phyloP scores from a whole-genome alignment of 768 basidiomycete species.

The Mycena latifolia region DNA sequence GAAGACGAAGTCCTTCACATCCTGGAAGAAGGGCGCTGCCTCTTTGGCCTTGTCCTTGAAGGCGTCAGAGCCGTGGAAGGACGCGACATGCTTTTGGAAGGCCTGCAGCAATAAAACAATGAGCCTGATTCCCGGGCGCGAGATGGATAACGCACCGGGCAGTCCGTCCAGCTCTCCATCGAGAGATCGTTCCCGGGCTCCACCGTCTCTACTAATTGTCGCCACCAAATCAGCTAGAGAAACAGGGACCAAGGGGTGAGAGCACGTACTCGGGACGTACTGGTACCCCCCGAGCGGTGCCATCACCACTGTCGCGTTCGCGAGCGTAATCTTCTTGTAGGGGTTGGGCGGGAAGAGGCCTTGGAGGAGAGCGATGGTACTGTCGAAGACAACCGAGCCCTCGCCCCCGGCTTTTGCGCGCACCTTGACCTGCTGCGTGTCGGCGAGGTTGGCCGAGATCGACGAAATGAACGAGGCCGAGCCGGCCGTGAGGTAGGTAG shows the following conservation, averaged over 20 bases:
- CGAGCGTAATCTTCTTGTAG: constrained; percentile 79
- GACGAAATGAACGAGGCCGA: constrained; percentile 78
- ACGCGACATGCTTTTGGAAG: constrained; percentile 73
- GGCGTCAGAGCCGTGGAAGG: constrained; percentile 70
- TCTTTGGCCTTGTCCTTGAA: constrained; percentile 73
- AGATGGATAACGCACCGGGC: constrained; percentile 52
- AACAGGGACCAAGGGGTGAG: neutral
- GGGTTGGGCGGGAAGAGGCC: constrained; percentile 87
- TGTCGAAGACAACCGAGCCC: constrained; percentile 88
- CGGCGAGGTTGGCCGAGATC: constrained; percentile 75
- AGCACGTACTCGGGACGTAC: constrained; percentile 78
- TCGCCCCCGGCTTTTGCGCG: constrained; percentile 89
- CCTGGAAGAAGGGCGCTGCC: constrained; percentile 75
- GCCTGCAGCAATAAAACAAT: constrained; percentile 50
- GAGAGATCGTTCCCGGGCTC: constrained; percentile 87
- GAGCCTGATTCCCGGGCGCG: neutral
- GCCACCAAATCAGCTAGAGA: neutral
- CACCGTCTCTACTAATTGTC: constrained; percentile 85
- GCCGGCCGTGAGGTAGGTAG: constrained; percentile 71
- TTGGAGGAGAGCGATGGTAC: constrained; percentile 86
- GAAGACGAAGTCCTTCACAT: constrained; percentile 78
- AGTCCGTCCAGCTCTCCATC: constrained; percentile 82
- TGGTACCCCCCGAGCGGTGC: constrained; percentile 89
- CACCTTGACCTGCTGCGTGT: constrained; percentile 79
- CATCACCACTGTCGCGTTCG: constrained; percentile 78